phyloP scores from a whole-genome alignment of 225 moss, liverwort and hornwort genomes.

The Pseudisothecium myosuroides region DNA sequence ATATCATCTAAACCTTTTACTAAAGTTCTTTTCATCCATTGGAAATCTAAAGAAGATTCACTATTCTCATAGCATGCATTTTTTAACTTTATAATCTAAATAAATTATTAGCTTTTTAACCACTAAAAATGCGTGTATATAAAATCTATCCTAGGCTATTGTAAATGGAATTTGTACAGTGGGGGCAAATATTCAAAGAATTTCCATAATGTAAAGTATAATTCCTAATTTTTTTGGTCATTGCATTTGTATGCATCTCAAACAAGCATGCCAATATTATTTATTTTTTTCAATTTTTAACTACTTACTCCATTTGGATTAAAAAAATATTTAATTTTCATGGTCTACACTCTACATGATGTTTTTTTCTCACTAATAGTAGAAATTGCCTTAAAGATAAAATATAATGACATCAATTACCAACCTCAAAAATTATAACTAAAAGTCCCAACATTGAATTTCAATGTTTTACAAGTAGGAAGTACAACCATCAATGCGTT shows the following conservation, averaged over 20 bases:
- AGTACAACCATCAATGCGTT: not conserved
- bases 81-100: too few relatives aligned
- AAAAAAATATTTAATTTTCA: not conserved
- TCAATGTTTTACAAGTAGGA: not conserved
- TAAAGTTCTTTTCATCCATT: not conserved
- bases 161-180: not conserved
- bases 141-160: not conserved
- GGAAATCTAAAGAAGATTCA: not conserved
- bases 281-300: too few relatives aligned
- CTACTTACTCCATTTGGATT: not conserved
- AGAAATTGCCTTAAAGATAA: not conserved
- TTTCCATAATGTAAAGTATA: too few relatives aligned
- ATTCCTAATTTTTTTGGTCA: not conserved
- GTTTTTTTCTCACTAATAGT: not conserved
- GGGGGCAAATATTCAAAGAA: fast-evolving
- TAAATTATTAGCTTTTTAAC: too few relatives aligned
- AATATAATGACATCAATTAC: not conserved
- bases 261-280: not conserved
- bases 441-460: not conserved
- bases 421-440: not conserved
- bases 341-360: not conserved
- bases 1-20: not conserved
- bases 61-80: not conserved
- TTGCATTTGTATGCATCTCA: not conserved
- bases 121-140: fast-evolving